Base-by-base conservation (phyloP, 2,329 filamentous ascomycete genomes). In the Diaporthe caulivora region DNA sequence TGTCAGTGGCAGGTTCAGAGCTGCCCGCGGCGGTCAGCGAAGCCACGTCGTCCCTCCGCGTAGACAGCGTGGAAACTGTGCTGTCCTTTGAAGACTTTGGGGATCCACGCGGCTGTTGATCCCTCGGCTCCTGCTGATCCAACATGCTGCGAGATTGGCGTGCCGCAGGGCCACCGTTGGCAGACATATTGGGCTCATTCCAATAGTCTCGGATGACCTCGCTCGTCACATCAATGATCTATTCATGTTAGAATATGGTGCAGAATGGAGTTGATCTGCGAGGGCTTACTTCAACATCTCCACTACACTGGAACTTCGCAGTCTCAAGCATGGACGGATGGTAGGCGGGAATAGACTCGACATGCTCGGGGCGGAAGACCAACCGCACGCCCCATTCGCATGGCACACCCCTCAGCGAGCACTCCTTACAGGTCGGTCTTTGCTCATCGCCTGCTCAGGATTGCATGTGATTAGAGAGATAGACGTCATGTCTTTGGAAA, bases 151-250 rank as follows among this genome's bases (percentile, higher is more conserved):
- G 62, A 37, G 49, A 31, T 21, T 40, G 62, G n/a, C 47, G n/a
- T 26, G 44, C 29, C 21, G 26, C 60, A 29, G 62, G 29, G 29
- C 62, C 47, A n/a, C 47, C 31, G n/a, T 26, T 40, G 21, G 31
- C n/a, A 15, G 62, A 67, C 47, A 67, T 26, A 24, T 67, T 67
- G 31, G 62, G 21, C 31, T 67, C 62, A 37, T 53, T 53, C 62
- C 62, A 67, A 15, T 67, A 67, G n/a, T 67, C 62, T 5, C 62
- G 62, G 34, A 67, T 67, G 62, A 67, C 62, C 29, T 67, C 62
- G 21, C 62, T 67, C 8, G 62, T 67, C 47, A 67, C 62, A 15
- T 67, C 62, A 13, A 67, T 53, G 31, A 67, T 67, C 62, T 67
- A 15, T n/a, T 1, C 24, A 18, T 13, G 21, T 67, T 26, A 67